Evolutionary conservation across 768 basidiomycete species (phyloP), one percentile per base, ranked within the genome.

Genomic region (Sporobolomyces phaffii): DNA sequence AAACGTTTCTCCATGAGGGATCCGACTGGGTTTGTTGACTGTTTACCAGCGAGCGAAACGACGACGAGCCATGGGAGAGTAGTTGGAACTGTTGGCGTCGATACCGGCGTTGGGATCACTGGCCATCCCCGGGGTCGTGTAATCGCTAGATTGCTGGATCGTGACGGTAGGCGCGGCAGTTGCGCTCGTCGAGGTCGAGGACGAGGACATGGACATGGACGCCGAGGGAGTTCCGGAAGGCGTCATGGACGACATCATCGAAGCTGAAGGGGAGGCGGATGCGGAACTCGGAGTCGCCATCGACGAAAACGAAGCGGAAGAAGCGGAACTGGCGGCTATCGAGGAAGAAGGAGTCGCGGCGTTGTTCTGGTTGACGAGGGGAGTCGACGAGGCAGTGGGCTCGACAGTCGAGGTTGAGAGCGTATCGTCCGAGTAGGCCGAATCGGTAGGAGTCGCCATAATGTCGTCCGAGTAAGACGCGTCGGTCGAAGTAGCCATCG

Each of bases 21-120:
- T n/a, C n/a, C n/a, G n/a, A n/a, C n/a, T n/a, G n/a, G n/a, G n/a
- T n/a, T n/a, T n/a, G n/a, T n/a, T n/a, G n/a, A n/a, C n/a, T n/a
- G 52, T 56, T 62, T 53, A 63, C 62, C 62, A 52, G 13, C 62
- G 26, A 40, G 26, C 24, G 51, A 54, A 54, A 45, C 61, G 52
- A 45, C 56, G 43, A 45, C 54, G 56, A 47, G 41, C 54, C 54
- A 58, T 58, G 17, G 56, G 56, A 10, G 41, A 44, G 56, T 58
- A 58, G 43, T 44, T 47, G 3, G 56, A 31, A 33, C 43, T 29
- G 20, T 58, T 58, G 3, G 41, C 56, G 31, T 58, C 56, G 28
- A 58, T 45, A 5, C 56, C 43, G 5, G 6, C 28, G 56, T 58
- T 58, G 10, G 56, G 56, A 20, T 56, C 54, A 3, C 4, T 10